Evolutionary conservation across 2,329 filamentous ascomycete genomes (phyloP), one percentile per base, ranked within the genome.

Genomic region (Arthrinium phaeospermum): DNA sequence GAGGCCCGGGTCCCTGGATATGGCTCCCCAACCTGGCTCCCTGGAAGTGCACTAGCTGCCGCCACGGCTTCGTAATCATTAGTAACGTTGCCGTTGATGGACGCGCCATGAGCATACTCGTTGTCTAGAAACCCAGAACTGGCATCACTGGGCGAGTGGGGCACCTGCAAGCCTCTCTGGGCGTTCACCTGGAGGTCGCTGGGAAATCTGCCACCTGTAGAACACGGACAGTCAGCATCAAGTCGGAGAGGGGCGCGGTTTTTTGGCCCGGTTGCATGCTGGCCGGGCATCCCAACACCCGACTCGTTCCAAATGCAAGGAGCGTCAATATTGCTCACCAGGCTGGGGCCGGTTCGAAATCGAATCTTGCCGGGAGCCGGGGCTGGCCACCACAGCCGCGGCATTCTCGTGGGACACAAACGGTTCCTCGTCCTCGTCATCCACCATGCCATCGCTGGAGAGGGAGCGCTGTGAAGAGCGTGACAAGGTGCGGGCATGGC

Each of bases 101-200:
- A 70, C 24, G 75, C 74, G 45, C 74, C 77, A 44, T 76, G 74
- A 61, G 74, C 70, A 44, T 76, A 73, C 64, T 78, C 77, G 64
- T 81, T 79, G 57, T 76, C 76, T 78, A 81, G 75, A 77, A 83
- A 84, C 75, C 88, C 91, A 77, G 93, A 95, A 82, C 92, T 94
- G 83, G 91, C 91, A 87, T 94, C 97, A 87, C 93, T 94, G 74
- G 93, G 93, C 80, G 93, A 94, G 81, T 91, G 86, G 80, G 93
- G 90, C 80, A 90, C 91, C 84, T 95, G 92, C 91, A 94, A 91
- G 87, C 93, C 92, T 86, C 94, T 91, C 81, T 90, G 85, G 74
- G 88, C 86, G 83, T 95, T 93, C 82, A 97, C 89, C 86, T 95
- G 91, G 78, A 98, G 87, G 87, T 98, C 95, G 85, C 94, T 97